These are phyloP conservation scores for Blastomyces percursus DNA, from an alignment of 2,329 filamentous ascomycete species.

Conservation along the genomic window DNA sequence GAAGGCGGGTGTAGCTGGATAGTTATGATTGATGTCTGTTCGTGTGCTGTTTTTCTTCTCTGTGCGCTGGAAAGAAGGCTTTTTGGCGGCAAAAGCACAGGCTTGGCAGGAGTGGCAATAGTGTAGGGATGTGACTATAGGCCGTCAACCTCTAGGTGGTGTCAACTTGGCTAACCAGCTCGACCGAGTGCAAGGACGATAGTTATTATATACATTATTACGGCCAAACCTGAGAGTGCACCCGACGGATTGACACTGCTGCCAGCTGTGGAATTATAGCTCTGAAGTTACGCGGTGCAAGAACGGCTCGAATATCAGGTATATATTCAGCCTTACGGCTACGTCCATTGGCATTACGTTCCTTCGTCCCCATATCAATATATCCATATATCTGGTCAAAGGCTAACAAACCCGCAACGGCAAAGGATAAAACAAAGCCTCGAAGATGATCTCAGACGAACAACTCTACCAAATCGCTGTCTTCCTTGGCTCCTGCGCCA, in stretches of 20 bases:
- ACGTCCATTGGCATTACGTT: not conserved
- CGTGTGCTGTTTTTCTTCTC: not conserved
- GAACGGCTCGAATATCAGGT: not conserved
- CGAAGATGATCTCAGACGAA: conserved; percentile 84
- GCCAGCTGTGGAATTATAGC: not conserved
- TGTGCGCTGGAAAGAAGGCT: conserved; percentile 2
- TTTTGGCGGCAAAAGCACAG: not conserved
- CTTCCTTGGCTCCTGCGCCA: conserved; percentile 78
- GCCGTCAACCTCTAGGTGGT: not conserved
- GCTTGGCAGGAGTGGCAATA: not conserved
- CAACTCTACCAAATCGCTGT: conserved; percentile 86
- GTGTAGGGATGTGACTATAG: not conserved
- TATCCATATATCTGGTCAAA: not conserved
- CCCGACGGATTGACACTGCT: not conserved
- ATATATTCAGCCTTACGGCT: not conserved
- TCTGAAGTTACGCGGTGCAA: not conserved
- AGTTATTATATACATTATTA: not conserved
- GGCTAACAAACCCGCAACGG: not conserved
- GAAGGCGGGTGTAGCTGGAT: not conserved
- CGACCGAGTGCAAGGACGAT: no score
- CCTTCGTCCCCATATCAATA: not conserved
- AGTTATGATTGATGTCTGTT: not conserved
- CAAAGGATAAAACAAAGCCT: not conserved
- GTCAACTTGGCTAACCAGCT: not conserved
- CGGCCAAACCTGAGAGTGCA: not conserved